Evolutionary conservation across 192 early-diverging fungal species (phyloP), one percentile per base, ranked within the genome.

Genomic region (Piromyces finnis): DNA sequence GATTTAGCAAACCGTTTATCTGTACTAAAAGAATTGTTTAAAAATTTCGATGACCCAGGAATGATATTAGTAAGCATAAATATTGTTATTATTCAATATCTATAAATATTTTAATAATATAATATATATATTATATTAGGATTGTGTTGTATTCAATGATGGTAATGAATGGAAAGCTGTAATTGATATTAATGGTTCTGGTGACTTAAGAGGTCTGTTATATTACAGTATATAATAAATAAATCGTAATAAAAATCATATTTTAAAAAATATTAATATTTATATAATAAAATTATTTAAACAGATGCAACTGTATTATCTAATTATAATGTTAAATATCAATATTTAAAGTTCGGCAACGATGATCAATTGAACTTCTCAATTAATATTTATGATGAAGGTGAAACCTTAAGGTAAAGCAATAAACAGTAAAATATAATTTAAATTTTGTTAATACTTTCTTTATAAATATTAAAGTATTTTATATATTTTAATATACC

Each of bases 371-470:
- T 97, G 30, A 94, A 93, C 84, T 96, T 93, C 82, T 94, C 94
- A 18, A 90, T 98, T 81, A 98, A 97, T 87, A 93, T 99, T 79
- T 98, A 96, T 84, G 94, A 97, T 81, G 86, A 92, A 41, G 95
- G 92, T 0, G 85, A 90, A 78, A 84, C 88, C 36, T 86, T 94
- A 32, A 93, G 86, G 88, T 88, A 82, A 68, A 22, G 29, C n/a
- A n/a, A n/a, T n/a, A n/a, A n/a, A n/a, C n/a, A n/a, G n/a, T n/a
- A n/a, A n/a, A n/a, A n/a, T n/a, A n/a, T n/a, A n/a, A n/a, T n/a
- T n/a, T n/a, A n/a, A n/a, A n/a, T n/a, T n/a, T n/a, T n/a, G n/a
- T n/a, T n/a, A n/a, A n/a, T n/a, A n/a, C n/a, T n/a, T n/a, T n/a
- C n/a, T n/a, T n/a, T n/a, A n/a, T n/a, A n/a, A n/a, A n/a, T n/a